Evolutionary conservation across 1,139 yeast species (phyloP).

Genomic region (Suhomyces guaymorum): DNA sequence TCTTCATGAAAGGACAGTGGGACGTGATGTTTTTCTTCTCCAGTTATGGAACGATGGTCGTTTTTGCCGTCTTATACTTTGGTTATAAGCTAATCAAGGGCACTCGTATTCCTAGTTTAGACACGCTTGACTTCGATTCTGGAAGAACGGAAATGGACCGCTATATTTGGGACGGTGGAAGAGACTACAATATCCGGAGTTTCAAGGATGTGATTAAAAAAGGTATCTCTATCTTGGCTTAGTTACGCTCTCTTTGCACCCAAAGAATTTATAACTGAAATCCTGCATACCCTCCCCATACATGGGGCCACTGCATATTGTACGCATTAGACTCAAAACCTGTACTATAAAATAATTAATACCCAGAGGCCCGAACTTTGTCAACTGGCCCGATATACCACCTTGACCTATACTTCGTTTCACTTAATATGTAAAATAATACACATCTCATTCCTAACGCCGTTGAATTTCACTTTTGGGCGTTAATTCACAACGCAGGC

Average conservation of each 20-base stretch:
- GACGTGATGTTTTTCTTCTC: conserved; percentile 63
- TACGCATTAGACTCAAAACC: too few species aligned
- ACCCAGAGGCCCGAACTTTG: too few species aligned
- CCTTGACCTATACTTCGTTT: neutral
- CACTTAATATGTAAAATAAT: neutral
- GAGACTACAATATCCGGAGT: conserved; percentile 40
- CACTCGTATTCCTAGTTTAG: conserved; percentile 59
- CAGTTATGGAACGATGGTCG: conserved; percentile 62
- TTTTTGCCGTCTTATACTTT: conserved; percentile 55
- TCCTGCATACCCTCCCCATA: too few species aligned
- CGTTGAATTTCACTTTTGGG: too few species aligned
- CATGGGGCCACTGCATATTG: too few species aligned
- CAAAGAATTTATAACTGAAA: neutral
- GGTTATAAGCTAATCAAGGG: conserved; percentile 58
- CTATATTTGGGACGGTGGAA: conserved; percentile 68
- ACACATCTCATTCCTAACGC: too few species aligned
- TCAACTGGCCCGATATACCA: too few species aligned
- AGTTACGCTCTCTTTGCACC: too few species aligned
- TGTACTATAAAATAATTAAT: too few species aligned
- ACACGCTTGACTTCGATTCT: conserved; percentile 71
- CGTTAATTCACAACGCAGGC: too few species aligned
- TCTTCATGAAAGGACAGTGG: conserved; percentile 64
- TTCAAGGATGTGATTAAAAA: conserved; percentile 39
- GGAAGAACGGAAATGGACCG: conserved; percentile 77
- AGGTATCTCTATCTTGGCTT: conserved; percentile 40